A percentile compares a stretch with the other conserved stretches of the same genome.
phyloP scores from a whole-genome alignment of 768 basidiomycete genomes.

The Boletus edulis region DNA sequence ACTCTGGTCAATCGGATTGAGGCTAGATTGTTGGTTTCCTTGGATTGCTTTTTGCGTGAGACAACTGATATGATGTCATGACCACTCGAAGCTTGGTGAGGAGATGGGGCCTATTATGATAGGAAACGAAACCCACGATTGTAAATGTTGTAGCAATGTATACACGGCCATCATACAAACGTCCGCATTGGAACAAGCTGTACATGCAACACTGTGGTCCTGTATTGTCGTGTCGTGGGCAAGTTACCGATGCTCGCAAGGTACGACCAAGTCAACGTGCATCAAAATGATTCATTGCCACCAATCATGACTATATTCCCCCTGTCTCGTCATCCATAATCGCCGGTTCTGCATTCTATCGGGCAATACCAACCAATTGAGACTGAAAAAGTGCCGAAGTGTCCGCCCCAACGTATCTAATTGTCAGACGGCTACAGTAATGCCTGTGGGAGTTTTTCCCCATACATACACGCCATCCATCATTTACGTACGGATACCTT shows the following conservation, averaged over 20 bases:
- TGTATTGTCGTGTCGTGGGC: conserved; percentile 5
- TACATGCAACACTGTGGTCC: background rate
- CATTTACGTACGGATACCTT: conserved; percentile 24
- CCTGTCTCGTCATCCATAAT: background rate
- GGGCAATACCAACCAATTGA: background rate
- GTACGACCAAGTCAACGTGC: background rate
- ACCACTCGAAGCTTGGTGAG: background rate
- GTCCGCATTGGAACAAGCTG: background rate
- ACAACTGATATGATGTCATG: conserved; percentile 12
- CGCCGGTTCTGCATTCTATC: background rate
- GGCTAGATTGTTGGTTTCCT: conserved; percentile 2
- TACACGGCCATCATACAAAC: background rate
- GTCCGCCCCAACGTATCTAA: background rate
- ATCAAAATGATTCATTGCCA: background rate
- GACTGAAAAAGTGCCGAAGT: background rate
- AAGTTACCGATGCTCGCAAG: background rate
- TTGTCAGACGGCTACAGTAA: conserved; percentile 1
- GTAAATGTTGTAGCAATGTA: background rate
- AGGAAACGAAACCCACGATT: background rate
- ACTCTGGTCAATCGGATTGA: conserved; percentile 13
- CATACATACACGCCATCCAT: no score
- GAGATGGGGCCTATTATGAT: background rate
- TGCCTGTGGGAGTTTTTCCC: background rate
- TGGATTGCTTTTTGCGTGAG: conserved; percentile 8
- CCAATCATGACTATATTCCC: background rate